A percentile compares a stretch with the other conserved stretches of the same genome.
phyloP scores from a whole-genome alignment of 179 eudicot genomes.

The Spinacia oleracea region DNA sequence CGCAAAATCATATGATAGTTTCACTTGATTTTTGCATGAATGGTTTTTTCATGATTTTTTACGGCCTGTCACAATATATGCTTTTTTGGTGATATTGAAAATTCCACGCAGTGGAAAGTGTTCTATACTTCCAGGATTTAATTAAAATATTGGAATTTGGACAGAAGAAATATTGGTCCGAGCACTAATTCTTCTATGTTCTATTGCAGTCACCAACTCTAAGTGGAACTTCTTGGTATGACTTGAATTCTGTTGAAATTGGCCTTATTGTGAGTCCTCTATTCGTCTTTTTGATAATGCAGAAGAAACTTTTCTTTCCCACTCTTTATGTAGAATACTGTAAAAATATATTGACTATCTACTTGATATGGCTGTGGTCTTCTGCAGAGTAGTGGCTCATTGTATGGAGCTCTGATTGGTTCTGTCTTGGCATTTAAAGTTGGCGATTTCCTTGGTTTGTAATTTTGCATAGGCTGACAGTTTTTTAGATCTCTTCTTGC shows the following conservation, averaged over 20 bases:
- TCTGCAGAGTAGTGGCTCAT: constrained; percentile 90
- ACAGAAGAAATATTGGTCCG: not conserved
- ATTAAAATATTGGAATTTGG: not conserved
- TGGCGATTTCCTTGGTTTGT: constrained; percentile 85
- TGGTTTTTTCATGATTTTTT: not conserved
- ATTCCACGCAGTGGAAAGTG: not conserved
- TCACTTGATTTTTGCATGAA: not conserved
- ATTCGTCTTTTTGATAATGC: not conserved
- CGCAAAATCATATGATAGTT: not conserved
- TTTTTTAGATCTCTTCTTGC: not conserved
- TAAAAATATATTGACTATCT: constrained; percentile 4
- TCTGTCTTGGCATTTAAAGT: constrained; percentile 76
- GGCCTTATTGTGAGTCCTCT: constrained; percentile 84
- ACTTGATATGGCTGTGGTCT: constrained; percentile 12
- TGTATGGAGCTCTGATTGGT: constrained; percentile 94
- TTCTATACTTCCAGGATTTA: not conserved
- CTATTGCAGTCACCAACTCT: constrained; percentile 67
- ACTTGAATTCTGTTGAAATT: constrained; percentile 73
- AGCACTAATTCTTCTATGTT: constrained; percentile 16
- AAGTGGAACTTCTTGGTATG: constrained; percentile 85
- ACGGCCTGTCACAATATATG: not conserved
- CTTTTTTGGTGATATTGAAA: not conserved
- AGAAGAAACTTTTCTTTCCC: not conserved
- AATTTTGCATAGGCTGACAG: not conserved
- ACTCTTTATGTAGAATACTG: not conserved